Percentiles rank a stretch among this genome's conserved stretches.
These are phyloP conservation scores for Ceratonia siliqua DNA, from an alignment of 306 rosid species.

Conservation along the genomic window DNA sequence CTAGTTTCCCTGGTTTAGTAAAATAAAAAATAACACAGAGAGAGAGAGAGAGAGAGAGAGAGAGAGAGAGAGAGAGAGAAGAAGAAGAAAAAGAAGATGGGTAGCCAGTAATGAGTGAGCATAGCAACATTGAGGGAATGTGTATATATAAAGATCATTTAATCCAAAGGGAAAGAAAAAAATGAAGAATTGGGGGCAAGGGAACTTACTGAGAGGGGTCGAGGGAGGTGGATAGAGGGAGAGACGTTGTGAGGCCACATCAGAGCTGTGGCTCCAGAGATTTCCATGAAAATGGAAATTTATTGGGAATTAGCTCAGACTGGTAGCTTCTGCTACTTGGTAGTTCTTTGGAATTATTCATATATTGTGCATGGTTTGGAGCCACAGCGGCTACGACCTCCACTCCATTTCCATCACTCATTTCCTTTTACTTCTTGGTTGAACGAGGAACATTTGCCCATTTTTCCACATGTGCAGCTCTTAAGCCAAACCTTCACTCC, in stretches of 20 bases:
- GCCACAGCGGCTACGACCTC: conserved; percentile 49
- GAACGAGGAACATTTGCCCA: too few species aligned
- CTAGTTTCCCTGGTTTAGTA: conserved; percentile 40
- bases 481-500: too few species aligned
- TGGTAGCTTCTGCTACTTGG: too few species aligned
- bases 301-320: too few species aligned
- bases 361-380: conserved; percentile 47
- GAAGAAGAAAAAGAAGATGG: neutral
- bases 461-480: too few species aligned
- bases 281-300: conserved; percentile 43
- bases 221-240: conserved; percentile 55
- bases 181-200: conserved; percentile 15
- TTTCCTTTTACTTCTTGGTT: too few species aligned
- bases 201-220: conserved; percentile 48
- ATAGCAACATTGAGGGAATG: neutral
- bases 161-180: neutral
- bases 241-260: conserved; percentile 62
- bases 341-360: neutral
- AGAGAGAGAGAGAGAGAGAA: too few species aligned
- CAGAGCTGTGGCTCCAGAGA: conserved; percentile 52
- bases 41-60: too few species aligned
- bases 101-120: neutral
- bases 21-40: too few species aligned
- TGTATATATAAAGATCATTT: neutral
- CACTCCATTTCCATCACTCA: conserved; percentile 51